Evolutionary conservation across 2,329 filamentous ascomycete genomes (phyloP).

Genomic region (Pseudopyrenochaeta lycopersici): DNA sequence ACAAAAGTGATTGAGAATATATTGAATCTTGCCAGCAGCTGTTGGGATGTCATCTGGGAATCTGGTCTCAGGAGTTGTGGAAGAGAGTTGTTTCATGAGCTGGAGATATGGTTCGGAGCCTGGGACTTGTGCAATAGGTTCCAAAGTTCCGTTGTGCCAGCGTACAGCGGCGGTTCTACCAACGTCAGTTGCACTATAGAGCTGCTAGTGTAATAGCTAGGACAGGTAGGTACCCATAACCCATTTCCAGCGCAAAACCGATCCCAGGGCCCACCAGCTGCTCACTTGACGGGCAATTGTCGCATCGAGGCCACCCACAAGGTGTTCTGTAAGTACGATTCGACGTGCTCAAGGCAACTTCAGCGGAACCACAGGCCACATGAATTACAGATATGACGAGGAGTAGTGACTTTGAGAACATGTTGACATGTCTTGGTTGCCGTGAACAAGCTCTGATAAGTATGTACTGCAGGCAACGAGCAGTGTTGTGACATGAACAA

Average conservation of each 20-base stretch:
- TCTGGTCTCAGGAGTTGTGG: not conserved
- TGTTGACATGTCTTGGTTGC: not conserved
- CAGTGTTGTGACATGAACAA: not conserved
- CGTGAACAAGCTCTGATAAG: not conserved
- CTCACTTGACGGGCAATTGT: constrained; percentile 2
- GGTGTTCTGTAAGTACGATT: not conserved
- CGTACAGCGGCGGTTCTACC: constrained; percentile 2
- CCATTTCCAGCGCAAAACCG: constrained; percentile 9
- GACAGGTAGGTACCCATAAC: constrained; percentile 1
- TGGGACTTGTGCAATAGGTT: constrained; percentile 3
- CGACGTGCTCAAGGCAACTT: not conserved
- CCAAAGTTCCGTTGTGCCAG: constrained; percentile 2
- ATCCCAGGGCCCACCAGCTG: constrained; percentile 4
- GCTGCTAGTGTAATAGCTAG: not conserved
- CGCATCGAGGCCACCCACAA: constrained; percentile 1
- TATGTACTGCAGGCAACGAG: not conserved
- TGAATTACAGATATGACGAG: not conserved
- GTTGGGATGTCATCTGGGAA: constrained; percentile 1
- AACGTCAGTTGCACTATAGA: not conserved
- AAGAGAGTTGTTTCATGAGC: constrained; percentile 3
- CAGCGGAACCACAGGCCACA: not conserved
- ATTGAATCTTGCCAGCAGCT: constrained; percentile 1
- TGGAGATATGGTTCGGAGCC: not conserved
- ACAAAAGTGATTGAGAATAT: constrained; percentile 1
- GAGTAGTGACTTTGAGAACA: not conserved